Percentiles rank a stretch among this genome's conserved stretches.
Evolutionary conservation across 805 yeast species (phyloP).

Genomic region (Vanderwaltozyma verrucispora): DNA sequence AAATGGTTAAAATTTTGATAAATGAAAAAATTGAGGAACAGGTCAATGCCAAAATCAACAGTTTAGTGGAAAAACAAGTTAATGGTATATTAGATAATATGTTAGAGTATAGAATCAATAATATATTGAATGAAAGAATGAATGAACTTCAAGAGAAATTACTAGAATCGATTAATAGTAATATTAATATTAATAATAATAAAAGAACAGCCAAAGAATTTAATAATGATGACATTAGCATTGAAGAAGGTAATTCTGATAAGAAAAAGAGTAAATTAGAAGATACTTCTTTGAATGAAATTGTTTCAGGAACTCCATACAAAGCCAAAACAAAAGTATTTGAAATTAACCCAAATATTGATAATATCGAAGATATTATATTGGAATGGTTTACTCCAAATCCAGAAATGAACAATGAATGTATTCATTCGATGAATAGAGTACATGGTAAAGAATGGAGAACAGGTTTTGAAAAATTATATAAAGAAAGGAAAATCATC

Average conservation of each 20-base stretch:
- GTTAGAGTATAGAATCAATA: too few relatives aligned
- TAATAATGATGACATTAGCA: not conserved
- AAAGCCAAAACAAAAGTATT: conserved; percentile 3
- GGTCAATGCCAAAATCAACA: not conserved
- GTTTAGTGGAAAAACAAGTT: too few relatives aligned
- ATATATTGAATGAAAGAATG: too few relatives aligned
- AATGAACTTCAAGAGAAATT: not conserved
- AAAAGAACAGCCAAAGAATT: not conserved
- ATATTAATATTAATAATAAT: not conserved
- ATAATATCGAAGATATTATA: conserved; percentile 19
- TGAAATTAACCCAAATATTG: conserved; percentile 10
- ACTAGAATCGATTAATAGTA: not conserved
- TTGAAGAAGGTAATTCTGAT: not conserved
- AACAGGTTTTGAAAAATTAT: conserved; percentile 11
- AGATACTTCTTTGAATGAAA: not conserved
- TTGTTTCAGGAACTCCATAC: not conserved
- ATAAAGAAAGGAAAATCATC: conserved; percentile 21
- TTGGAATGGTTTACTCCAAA: conserved; percentile 29
- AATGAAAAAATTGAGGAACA: conserved; percentile 9
- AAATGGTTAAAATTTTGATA: conserved; percentile 2
- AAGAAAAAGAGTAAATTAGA: not conserved
- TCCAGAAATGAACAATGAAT: conserved; percentile 18
- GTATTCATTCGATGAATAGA: conserved; percentile 27
- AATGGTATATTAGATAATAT: not conserved
- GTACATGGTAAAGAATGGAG: conserved; percentile 23